A percentile compares a stretch with the other conserved stretches of the same genome.
These are phyloP conservation scores for Saccharomycopsis sp. DNA, from an alignment of 805 yeast species.

Conservation along the genomic window DNA sequence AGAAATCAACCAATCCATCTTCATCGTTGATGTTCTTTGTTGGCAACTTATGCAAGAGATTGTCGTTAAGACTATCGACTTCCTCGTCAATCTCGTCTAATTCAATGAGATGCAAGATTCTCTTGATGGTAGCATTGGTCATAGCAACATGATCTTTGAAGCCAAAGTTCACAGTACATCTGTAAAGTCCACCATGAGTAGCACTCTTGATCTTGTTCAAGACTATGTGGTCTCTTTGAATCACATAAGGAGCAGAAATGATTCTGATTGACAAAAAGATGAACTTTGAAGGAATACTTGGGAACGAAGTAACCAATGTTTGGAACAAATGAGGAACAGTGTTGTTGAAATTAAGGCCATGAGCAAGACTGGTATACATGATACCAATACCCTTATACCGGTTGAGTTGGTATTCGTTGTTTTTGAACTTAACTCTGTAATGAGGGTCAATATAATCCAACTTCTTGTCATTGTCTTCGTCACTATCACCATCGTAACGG, in stretches of 20 bases:
- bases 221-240: conserved; percentile 34
- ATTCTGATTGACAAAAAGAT: conserved; percentile 39
- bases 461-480: neutral
- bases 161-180: conserved; percentile 44
- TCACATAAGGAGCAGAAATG: conserved; percentile 37
- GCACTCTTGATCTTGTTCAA: conserved; percentile 32
- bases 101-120: conserved; percentile 19
- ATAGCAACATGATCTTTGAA: conserved; percentile 37
- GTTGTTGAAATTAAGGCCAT: conserved; percentile 36
- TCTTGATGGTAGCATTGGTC: conserved; percentile 22
- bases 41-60: conserved; percentile 6
- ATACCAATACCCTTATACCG: conserved; percentile 17
- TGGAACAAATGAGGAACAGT: conserved; percentile 34
- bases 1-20: conserved; percentile 15
- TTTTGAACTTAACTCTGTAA: conserved; percentile 3
- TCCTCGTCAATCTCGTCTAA: conserved; percentile 19
- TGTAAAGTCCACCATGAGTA: conserved; percentile 38
- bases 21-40: conserved; percentile 7
- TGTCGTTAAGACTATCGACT: conserved; percentile 17
- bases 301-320: conserved; percentile 31
- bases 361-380: conserved; percentile 23
- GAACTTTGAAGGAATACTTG: conserved; percentile 38
- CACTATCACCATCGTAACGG: neutral
- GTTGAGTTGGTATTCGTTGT: conserved; percentile 2
- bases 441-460: conserved; percentile 9